Evolutionary conservation across 441 rosid species (phyloP).

Genomic region (Breynia disticha): DNA sequence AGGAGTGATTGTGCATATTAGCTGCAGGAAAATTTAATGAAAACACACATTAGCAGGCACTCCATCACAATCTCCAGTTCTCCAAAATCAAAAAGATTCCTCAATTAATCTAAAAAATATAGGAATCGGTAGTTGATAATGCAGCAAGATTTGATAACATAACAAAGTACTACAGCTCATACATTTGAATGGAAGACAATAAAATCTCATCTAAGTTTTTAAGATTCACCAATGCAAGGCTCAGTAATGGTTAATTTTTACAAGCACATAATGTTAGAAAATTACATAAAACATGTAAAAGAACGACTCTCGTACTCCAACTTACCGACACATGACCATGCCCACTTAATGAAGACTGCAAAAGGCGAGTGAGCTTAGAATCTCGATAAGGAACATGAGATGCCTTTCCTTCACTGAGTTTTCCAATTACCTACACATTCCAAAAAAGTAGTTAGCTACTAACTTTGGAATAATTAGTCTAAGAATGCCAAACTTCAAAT

Average conservation of each 20-base stretch:
- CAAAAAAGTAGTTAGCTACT: slow-evolving; percentile 13
- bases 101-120: too few relatives aligned
- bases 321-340: slow-evolving; percentile 99
- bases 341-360: slow-evolving; percentile 95
- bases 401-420: slow-evolving; percentile 95
- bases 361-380: slow-evolving; percentile 97
- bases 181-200: too few relatives aligned
- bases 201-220: too few relatives aligned
- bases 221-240: too few relatives aligned
- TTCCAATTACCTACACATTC: slow-evolving; percentile 81
- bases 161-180: too few relatives aligned
- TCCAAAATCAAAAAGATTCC: neutral
- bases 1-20: slow-evolving; percentile 97
- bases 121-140: too few relatives aligned
- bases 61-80: neutral
- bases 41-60: neutral
- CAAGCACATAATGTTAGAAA: neutral
- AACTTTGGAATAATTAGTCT: slow-evolving; percentile 10
- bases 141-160: too few relatives aligned
- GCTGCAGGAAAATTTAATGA: slow-evolving; percentile 38
- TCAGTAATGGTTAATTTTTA: neutral
- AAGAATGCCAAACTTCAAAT: too few relatives aligned
- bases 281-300: neutral
- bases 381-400: slow-evolving; percentile 98
- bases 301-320: slow-evolving; percentile 14